Evolutionary conservation across 345 rosid genomes (phyloP), one percentile per base, ranked within the genome.

Genomic region (Moricandia arvensis): DNA sequence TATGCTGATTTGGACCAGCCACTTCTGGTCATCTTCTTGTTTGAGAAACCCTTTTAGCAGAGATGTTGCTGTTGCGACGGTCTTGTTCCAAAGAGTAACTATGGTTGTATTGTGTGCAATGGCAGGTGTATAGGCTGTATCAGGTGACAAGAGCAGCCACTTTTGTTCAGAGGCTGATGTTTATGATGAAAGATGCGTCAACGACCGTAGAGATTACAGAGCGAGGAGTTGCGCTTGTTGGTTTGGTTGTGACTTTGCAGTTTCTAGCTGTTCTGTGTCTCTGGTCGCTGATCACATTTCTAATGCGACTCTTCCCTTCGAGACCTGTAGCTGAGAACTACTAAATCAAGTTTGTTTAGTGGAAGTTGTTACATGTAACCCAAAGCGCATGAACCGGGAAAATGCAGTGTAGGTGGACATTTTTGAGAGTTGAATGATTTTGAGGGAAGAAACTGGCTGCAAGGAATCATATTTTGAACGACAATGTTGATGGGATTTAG

Each of bases 261-360:
- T 54, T 86, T 63, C 85, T 90, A 59, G 96, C 91, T 12, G 80
- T 93, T 63, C 15, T 87, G 62, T 89, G 96, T 85, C 94, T 93
- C 27, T 93, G 97, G 98, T 87, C 94, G 30, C 72, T 91, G 58
- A 43, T 88, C 67, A 88, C 98, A 21, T 88, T 91, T 69, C 92
- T 91, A 53, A 69, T 85, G 81, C 86, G 97, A 77, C 90, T 91
- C 15, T 91, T 91, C 54, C 97, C 96, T 74, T 91, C 94, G 15
- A 90, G 91, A 82, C 94, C 93, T 34, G 96, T 85, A 15, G 78
- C 90, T 26, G 93, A 89, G 83, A 88, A 88, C 75, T 89, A 89
- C 78, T 89, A 70, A 85, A 61, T 4, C 1, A n/a, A 10, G 11
- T 30, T 65, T 62, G 74, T 38, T 38, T 78, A 51, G 78, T 43